These are phyloP conservation scores for sunflower (Helianthus annuus) DNA, from an alignment of 129 eudicot species.

Conservation along the genomic window DNA sequence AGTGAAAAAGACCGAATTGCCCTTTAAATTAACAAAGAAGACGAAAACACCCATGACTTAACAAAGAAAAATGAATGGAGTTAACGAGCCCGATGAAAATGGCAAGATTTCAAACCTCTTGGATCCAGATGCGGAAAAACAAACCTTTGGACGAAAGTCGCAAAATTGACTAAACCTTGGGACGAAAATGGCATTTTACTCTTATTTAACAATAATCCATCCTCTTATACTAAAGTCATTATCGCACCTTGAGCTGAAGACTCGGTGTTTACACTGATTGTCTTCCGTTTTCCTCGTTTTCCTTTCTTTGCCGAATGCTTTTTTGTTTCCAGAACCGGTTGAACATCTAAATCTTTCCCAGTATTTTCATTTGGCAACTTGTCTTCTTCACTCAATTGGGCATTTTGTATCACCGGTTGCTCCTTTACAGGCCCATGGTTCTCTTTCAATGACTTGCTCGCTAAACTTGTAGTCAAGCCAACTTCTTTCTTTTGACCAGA, in stretches of 20 bases:
- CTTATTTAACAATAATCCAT: background rate
- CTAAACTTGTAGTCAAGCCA: constrained; percentile 24
- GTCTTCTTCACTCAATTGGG: constrained; percentile 9
- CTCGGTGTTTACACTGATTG: constrained; percentile 28
- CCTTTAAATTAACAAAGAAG: no score
- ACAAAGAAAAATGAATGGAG: no score
- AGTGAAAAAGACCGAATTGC: no score
- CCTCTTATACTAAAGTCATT: background rate
- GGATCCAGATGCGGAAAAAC: no score
- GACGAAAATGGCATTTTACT: background rate
- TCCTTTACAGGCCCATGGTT: constrained; percentile 22
- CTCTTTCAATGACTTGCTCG: constrained; percentile 21
- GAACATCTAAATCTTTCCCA: constrained; percentile 25
- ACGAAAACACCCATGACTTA: no score
- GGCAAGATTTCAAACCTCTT: no score
- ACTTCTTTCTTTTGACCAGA: constrained; percentile 22
- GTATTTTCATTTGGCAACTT: constrained; percentile 15
- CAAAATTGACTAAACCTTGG: no score
- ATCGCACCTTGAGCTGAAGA: constrained; percentile 40
- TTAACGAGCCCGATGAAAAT: no score
- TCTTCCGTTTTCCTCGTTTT: constrained; percentile 37
- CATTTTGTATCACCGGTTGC: constrained; percentile 12
- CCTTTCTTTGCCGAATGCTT: constrained; percentile 34
- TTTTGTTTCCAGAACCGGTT: constrained; percentile 18
- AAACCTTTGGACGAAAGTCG: no score